Percentiles rank a stretch among this genome's conserved stretches.
phyloP scores from a whole-genome alignment of 495 filamentous ascomycete species.

The Filosporella fistucella region DNA sequence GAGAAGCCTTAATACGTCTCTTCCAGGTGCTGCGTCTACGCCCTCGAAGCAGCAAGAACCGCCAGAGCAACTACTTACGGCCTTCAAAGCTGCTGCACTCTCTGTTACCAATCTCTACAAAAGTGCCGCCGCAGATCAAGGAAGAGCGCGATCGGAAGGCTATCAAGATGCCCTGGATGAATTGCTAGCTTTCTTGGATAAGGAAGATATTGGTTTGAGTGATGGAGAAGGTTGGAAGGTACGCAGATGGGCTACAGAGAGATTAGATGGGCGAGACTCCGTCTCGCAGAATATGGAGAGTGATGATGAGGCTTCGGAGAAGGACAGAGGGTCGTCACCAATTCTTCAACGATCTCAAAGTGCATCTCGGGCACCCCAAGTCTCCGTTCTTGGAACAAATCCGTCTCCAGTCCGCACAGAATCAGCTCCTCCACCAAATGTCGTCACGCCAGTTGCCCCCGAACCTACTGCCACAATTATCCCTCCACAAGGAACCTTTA shows the following conservation, averaged over 20 bases:
- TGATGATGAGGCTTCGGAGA: constrained; percentile 66
- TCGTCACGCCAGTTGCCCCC: constrained; percentile 16
- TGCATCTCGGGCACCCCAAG: constrained; percentile 25
- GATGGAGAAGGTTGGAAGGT: constrained; percentile 81
- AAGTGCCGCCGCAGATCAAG: constrained; percentile 70
- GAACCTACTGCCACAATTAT: constrained; percentile 30
- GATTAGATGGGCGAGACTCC: constrained; percentile 53
- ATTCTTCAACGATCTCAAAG: constrained; percentile 47
- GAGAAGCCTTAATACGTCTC: constrained; percentile 65
- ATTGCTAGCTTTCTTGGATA: constrained; percentile 76
- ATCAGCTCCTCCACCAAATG: constrained; percentile 29
- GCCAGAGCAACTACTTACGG: constrained; percentile 75
- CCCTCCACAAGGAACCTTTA: constrained; percentile 48
- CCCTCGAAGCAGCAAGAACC: constrained; percentile 47
- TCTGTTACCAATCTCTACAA: constrained; percentile 97
- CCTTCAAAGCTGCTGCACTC: constrained; percentile 87
- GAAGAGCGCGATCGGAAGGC: constrained; percentile 69
- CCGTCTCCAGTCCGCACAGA: constrained; percentile 43
- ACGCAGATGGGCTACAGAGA: constrained; percentile 79
- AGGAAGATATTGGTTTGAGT: constrained; percentile 66
- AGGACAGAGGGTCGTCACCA: constrained; percentile 56
- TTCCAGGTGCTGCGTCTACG: constrained; percentile 45
- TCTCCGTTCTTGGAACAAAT: constrained; percentile 11
- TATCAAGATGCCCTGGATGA: constrained; percentile 96
- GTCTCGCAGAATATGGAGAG: constrained; percentile 51